Conservation (phyloP, 192 early-diverging fungal genomes). For the Paraglomus brasilianum region DNA sequence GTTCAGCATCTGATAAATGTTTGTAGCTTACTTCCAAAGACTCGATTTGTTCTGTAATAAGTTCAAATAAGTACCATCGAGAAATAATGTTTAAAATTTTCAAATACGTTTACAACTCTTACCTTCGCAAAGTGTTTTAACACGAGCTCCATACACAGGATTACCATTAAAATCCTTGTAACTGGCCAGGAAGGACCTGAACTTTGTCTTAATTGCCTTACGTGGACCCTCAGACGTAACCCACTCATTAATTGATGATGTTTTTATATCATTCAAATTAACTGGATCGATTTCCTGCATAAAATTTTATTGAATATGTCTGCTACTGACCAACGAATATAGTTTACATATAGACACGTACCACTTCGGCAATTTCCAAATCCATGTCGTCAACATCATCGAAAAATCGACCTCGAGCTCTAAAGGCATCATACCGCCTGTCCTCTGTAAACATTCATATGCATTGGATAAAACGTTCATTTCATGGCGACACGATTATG, state of each 20-base stretch:
- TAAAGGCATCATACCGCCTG: background rate
- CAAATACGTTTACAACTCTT: constrained; percentile 32
- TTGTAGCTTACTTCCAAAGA: constrained; percentile 85
- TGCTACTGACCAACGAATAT: background rate
- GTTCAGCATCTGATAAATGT: constrained; percentile 75
- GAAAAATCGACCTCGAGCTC: background rate
- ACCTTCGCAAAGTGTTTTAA: constrained; percentile 82
- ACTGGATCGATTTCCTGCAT: constrained; percentile 48
- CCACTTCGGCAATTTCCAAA: background rate
- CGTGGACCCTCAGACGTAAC: constrained; percentile 82
- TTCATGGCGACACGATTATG: background rate
- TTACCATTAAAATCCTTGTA: constrained; percentile 83
- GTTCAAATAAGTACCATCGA: background rate
- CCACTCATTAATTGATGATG: constrained; percentile 78
- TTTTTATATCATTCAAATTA: constrained; percentile 82
- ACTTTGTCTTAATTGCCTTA: constrained; percentile 80
- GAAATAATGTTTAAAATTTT: background rate
- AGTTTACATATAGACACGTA: background rate
- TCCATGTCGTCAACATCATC: background rate
- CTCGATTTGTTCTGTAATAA: constrained; percentile 49
- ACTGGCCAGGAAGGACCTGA: constrained; percentile 84
- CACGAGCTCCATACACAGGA: constrained; percentile 91
- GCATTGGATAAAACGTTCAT: background rate
- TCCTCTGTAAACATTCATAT: background rate
- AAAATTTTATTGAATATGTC: constrained; percentile 11